phyloP scores from a whole-genome alignment of 768 basidiomycete genomes.

The Tylopilus intermedius region DNA sequence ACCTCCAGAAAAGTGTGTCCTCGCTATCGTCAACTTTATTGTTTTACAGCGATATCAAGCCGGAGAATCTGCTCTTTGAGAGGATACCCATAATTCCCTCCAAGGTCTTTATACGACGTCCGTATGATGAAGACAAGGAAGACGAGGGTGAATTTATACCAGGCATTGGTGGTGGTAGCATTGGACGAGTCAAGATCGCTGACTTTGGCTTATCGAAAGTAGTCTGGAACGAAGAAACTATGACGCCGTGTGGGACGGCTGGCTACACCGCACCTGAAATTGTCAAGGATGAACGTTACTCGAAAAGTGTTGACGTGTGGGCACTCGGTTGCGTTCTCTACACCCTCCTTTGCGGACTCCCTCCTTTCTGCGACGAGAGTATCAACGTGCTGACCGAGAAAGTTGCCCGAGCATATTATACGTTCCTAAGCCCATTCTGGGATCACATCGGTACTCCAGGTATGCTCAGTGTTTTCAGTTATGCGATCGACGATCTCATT shows the following conservation, averaged over 20 bases:
- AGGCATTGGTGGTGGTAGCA: conserved; percentile 92
- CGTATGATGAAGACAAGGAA: conserved; percentile 97
- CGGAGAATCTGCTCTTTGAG: conserved; percentile 93
- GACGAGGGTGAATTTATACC: conserved; percentile 95
- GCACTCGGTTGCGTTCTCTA: conserved; percentile 98
- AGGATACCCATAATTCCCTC: conserved; percentile 90
- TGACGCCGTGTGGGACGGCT: conserved; percentile 98
- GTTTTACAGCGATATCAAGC: conserved; percentile 79
- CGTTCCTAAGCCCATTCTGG: conserved; percentile 99
- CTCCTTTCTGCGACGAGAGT: conserved; percentile 98
- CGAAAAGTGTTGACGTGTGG: conserved; percentile 99
- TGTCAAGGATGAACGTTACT: conserved; percentile 96
- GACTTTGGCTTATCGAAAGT: conserved; percentile 97
- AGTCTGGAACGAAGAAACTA: conserved; percentile 98
- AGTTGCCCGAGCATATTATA: conserved; percentile 95
- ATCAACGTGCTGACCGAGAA: conserved; percentile 98
- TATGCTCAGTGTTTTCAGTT: conserved; percentile 29
- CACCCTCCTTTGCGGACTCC: conserved; percentile 94
- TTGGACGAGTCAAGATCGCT: conserved; percentile 96
- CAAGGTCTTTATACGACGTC: conserved; percentile 64
- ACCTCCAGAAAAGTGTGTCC: neutral
- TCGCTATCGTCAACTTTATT: neutral
- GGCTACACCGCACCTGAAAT: conserved; percentile 99
- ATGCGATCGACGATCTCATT: conserved; percentile 9
- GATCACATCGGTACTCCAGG: conserved; percentile 85